Percentiles rank a stretch among this genome's conserved stretches.
phyloP scores from a whole-genome alignment of 441 rosid genomes.

The Breynia disticha region DNA sequence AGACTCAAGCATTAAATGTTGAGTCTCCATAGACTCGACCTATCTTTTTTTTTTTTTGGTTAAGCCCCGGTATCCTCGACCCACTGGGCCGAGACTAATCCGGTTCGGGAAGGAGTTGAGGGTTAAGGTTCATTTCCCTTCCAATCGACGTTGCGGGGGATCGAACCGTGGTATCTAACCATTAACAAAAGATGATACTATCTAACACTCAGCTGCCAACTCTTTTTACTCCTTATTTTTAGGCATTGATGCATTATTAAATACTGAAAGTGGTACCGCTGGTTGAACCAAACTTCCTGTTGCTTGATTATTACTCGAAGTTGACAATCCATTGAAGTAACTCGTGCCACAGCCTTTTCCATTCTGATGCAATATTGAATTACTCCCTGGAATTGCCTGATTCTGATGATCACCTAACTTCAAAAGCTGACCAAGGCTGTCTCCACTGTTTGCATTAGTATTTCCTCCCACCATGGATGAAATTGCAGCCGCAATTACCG shows the following conservation, averaged over 20 bases:
- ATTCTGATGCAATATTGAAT: conserved; percentile 15
- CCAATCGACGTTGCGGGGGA: too few species aligned
- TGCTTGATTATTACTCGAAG: conserved; percentile 26
- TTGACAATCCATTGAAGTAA: conserved; percentile 39
- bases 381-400: neutral
- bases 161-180: too few species aligned
- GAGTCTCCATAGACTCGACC: neutral
- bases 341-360: conserved; percentile 38
- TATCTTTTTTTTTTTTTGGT: too few species aligned
- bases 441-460: conserved; percentile 6
- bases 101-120: too few species aligned
- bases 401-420: conserved; percentile 9
- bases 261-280: conserved; percentile 34
- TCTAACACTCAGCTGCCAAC: conserved; percentile 14
- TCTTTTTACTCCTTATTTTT: conserved; percentile 32
- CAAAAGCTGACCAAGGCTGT: conserved; percentile 19
- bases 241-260: conserved; percentile 32
- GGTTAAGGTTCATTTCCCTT: too few species aligned
- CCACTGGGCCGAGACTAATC: too few species aligned
- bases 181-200: neutral
- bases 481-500: conserved; percentile 58
- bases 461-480: conserved; percentile 42
- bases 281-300: conserved; percentile 22
- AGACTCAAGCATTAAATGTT: neutral
- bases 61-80: too few species aligned